Evolutionary conservation across 305 asterid genomes (phyloP).

Genomic region (Solanum hybrid): DNA sequence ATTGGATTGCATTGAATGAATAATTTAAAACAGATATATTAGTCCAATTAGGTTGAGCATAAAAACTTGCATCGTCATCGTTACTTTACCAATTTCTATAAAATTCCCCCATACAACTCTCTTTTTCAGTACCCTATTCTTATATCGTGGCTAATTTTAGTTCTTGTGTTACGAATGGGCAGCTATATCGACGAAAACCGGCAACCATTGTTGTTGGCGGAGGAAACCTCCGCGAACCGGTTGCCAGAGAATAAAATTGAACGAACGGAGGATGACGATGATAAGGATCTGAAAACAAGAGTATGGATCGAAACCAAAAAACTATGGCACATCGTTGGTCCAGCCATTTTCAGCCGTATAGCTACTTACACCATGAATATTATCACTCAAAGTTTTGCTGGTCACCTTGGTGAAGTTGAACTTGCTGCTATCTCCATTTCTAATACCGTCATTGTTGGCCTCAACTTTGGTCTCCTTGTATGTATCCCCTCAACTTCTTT

Average conservation of each 20-base stretch:
- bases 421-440: slow-evolving; percentile 23
- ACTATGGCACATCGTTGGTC: slow-evolving; percentile 45
- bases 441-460: slow-evolving; percentile 28
- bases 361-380: slow-evolving; percentile 25
- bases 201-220: not conserved
- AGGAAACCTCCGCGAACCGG: not conserved
- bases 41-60: not conserved
- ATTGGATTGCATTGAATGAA: not conserved
- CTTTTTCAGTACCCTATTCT: not conserved
- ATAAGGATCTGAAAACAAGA: slow-evolving; percentile 14
- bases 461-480: slow-evolving; percentile 46
- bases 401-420: slow-evolving; percentile 27
- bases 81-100: not conserved
- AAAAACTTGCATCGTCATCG: not conserved
- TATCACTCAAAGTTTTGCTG: slow-evolving; percentile 29
- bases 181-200: not conserved
- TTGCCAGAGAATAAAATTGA: not conserved
- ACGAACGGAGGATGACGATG: not conserved
- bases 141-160: not conserved
- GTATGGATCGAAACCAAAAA: slow-evolving; percentile 36
- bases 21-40: not conserved
- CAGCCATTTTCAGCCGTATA: slow-evolving; percentile 37
- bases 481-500: not conserved
- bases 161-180: not conserved
- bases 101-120: not conserved